These are phyloP conservation scores for Capsicum rhomboideum DNA, from an alignment of 257 asterid genomes.

Conservation along the genomic window DNA sequence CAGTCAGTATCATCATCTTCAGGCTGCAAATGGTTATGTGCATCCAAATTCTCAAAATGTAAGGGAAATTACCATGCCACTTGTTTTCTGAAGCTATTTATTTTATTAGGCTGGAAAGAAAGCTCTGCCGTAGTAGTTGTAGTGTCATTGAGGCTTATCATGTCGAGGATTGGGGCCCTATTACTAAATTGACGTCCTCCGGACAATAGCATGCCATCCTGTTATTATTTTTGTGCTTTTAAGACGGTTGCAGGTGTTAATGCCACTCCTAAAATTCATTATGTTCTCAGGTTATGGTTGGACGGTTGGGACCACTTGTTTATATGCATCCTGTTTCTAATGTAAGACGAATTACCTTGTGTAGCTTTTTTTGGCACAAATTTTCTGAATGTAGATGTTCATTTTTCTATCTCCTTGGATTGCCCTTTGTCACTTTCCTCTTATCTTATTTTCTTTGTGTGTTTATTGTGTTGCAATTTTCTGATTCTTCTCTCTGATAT, in stretches of 20 bases:
- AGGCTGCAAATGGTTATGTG: constrained; percentile 35
- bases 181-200: not conserved
- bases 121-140: not conserved
- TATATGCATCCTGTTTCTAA: constrained; percentile 59
- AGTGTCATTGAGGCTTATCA: not conserved
- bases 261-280: not conserved
- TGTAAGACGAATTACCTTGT: constrained; percentile 34
- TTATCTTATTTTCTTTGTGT: not conserved
- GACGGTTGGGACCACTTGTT: constrained; percentile 55
- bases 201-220: not conserved
- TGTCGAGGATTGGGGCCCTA: not conserved
- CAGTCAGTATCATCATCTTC: constrained; percentile 51
- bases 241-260: not conserved
- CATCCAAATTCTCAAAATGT: constrained; percentile 69
- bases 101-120: not conserved
- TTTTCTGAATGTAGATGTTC: not conserved
- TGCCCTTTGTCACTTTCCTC: not conserved
- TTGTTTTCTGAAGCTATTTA: not conserved
- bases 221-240: constrained; percentile 1
- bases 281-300: constrained; percentile 55
- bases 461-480: not conserved
- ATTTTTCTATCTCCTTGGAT: not conserved
- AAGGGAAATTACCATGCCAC: constrained; percentile 1
- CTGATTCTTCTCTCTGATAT: constrained; percentile 2
- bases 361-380: not conserved